Percentiles rank a stretch among this genome's conserved stretches.
Evolutionary conservation across 23 red algal genomes (phyloP).

Genomic region (Pyropia haitanensis): DNA sequence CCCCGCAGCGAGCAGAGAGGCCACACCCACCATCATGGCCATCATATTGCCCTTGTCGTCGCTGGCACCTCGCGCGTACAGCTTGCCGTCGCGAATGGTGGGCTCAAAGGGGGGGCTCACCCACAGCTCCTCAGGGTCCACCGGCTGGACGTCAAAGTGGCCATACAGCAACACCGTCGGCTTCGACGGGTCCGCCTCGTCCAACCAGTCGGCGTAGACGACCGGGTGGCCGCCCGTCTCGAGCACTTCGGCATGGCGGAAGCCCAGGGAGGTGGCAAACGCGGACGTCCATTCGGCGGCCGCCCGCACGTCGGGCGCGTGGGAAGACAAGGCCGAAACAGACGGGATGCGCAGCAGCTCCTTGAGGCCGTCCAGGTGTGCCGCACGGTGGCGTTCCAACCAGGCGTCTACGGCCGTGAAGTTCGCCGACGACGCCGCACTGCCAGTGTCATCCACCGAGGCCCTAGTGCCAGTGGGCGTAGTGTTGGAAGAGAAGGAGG

Average conservation of each 20-base stretch:
- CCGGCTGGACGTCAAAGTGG: constrained; percentile 94
- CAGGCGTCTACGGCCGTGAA: too few relatives aligned
- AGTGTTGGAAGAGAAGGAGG: too few relatives aligned
- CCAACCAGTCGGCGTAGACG: constrained; percentile 62
- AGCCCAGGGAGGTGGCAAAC: neutral
- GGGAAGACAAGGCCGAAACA: neutral
- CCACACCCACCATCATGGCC: constrained; percentile 39
- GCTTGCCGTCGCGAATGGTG: constrained; percentile 24
- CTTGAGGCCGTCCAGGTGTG: neutral
- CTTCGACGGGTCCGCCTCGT: constrained; percentile 11
- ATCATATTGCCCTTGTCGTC: constrained; percentile 86
- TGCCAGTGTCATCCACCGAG: too few relatives aligned
- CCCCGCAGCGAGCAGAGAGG: constrained; percentile 28
- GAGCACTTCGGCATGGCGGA: neutral
- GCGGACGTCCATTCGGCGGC: constrained; percentile 10
- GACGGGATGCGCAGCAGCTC: constrained; percentile 5
- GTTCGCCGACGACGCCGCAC: too few relatives aligned
- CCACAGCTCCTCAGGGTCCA: constrained; percentile 60
- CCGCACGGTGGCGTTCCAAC: too few relatives aligned
- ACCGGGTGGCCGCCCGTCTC: constrained; percentile 21
- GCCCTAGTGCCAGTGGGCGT: too few relatives aligned
- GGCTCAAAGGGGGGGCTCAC: constrained; percentile 68
- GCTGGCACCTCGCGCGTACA: constrained; percentile 77
- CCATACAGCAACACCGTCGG: constrained; percentile 62
- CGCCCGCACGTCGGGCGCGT: constrained; percentile 6